Evolutionary conservation across 2,329 filamentous ascomycete genomes (phyloP).

Genomic region (Calonectria leucothoes): DNA sequence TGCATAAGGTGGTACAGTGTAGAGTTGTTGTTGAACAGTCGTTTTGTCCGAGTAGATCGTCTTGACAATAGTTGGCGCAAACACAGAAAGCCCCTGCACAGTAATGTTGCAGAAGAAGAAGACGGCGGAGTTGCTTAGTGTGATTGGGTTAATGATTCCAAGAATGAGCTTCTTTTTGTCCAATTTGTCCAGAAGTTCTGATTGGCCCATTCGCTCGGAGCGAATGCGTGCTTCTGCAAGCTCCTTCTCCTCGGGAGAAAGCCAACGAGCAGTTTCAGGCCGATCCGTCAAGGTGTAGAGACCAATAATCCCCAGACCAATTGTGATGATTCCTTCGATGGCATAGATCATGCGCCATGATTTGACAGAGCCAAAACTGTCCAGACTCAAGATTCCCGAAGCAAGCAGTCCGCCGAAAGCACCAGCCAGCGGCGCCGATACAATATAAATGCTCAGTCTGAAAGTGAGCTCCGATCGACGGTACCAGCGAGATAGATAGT

Average conservation of each 20-base stretch:
- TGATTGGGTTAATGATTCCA: conserved; percentile 70
- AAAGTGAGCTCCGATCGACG: conserved; percentile 69
- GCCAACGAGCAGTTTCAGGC: conserved; percentile 71
- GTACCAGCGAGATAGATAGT: conserved; percentile 73
- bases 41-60: conserved; percentile 68
- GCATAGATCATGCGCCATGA: conserved; percentile 77
- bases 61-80: conserved; percentile 70
- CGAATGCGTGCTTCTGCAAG: conserved; percentile 69
- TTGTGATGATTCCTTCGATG: conserved; percentile 63
- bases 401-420: conserved; percentile 74
- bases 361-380: conserved; percentile 63
- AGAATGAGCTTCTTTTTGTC: conserved; percentile 63
- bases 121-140: conserved; percentile 62
- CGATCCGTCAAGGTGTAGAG: conserved; percentile 70
- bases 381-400: conserved; percentile 68
- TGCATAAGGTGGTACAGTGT: conserved; percentile 72
- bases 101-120: conserved; percentile 74
- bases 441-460: conserved; percentile 70
- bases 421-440: conserved; percentile 72
- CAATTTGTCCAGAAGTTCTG: conserved; percentile 69
- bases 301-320: background rate
- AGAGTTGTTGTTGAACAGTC: conserved; percentile 68
- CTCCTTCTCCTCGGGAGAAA: conserved; percentile 69
- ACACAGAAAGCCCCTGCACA: conserved; percentile 73
- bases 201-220: conserved; percentile 65